Evolutionary conservation across 83 land plant genomes (phyloP).

Genomic region (Diphasiastrum complanatum): DNA sequence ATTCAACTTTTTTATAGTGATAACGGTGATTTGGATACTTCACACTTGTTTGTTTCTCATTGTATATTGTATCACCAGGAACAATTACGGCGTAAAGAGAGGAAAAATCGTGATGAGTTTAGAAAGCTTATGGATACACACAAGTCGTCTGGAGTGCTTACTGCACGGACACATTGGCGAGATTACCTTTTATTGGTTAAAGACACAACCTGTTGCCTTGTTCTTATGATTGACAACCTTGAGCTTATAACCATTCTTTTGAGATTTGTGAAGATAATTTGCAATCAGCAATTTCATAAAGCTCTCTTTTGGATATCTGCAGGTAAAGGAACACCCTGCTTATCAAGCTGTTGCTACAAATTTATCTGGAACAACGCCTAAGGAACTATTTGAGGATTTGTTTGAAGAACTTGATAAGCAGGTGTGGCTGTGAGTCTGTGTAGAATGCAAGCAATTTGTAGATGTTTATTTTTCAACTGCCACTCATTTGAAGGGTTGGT

Average conservation of each 20-base stretch:
- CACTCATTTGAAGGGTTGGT: too few species aligned
- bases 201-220: constrained; percentile 1
- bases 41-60: neutral
- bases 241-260: neutral
- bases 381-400: constrained; percentile 92
- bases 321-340: constrained; percentile 73
- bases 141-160: constrained; percentile 55
- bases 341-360: constrained; percentile 73
- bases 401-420: constrained; percentile 73
- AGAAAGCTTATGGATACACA: constrained; percentile 86
- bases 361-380: constrained; percentile 82
- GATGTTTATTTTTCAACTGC: too few species aligned
- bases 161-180: constrained; percentile 76
- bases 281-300: neutral
- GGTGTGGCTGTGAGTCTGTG: too few species aligned
- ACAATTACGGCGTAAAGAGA: constrained; percentile 68
- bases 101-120: constrained; percentile 93
- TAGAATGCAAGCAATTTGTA: too few species aligned
- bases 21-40: too few species aligned
- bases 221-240: neutral
- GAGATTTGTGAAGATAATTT: neutral
- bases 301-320: constrained; percentile 9
- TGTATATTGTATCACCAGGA: constrained; percentile 41
- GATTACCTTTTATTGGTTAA: constrained; percentile 40
- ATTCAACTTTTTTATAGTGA: too few species aligned